phyloP scores from a whole-genome alignment of 2,329 filamentous ascomycete species.

The Parafenestella ontariensis region DNA sequence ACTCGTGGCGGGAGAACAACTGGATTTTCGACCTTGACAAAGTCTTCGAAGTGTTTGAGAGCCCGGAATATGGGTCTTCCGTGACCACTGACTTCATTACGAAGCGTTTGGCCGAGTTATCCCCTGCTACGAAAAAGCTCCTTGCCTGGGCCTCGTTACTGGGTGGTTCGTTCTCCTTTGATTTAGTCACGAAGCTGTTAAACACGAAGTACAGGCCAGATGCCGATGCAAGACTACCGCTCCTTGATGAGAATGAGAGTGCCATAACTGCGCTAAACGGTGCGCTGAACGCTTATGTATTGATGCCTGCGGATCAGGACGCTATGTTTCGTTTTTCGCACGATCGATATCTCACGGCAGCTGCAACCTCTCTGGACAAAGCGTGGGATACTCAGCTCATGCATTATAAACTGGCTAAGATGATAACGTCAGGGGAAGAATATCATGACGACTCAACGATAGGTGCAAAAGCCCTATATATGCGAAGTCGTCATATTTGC shows the following conservation, averaged over 20 bases:
- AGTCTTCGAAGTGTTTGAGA: conserved; percentile 84
- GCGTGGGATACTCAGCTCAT: conserved; percentile 64
- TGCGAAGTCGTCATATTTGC: conserved; percentile 81
- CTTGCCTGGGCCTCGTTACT: conserved; percentile 86
- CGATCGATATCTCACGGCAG: conserved; percentile 83
- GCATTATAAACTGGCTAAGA: conserved; percentile 89
- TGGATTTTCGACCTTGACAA: conserved; percentile 86
- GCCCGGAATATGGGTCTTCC: conserved; percentile 78
- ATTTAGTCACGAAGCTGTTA: conserved; percentile 77
- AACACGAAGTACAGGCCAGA: conserved; percentile 67
- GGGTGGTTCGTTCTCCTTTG: conserved; percentile 84
- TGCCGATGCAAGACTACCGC: conserved; percentile 55
- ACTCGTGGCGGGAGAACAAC: conserved; percentile 80
- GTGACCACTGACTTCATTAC: conserved; percentile 84
- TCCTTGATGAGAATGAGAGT: conserved; percentile 67
- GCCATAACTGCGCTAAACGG: conserved; percentile 81
- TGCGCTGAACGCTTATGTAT: conserved; percentile 78
- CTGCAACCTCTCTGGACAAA: conserved; percentile 66
- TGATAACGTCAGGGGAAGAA: conserved; percentile 74
- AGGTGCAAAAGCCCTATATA: conserved; percentile 64
- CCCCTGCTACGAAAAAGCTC: conserved; percentile 75
- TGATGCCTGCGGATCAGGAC: conserved; percentile 82
- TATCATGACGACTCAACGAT: conserved; percentile 63
- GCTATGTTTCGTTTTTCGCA: conserved; percentile 87
- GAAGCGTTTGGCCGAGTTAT: conserved; percentile 77